These are phyloP conservation scores for Nematocida sp. DNA, from an alignment of 371 early-diverging fungal genomes.

Conservation along the genomic window DNA sequence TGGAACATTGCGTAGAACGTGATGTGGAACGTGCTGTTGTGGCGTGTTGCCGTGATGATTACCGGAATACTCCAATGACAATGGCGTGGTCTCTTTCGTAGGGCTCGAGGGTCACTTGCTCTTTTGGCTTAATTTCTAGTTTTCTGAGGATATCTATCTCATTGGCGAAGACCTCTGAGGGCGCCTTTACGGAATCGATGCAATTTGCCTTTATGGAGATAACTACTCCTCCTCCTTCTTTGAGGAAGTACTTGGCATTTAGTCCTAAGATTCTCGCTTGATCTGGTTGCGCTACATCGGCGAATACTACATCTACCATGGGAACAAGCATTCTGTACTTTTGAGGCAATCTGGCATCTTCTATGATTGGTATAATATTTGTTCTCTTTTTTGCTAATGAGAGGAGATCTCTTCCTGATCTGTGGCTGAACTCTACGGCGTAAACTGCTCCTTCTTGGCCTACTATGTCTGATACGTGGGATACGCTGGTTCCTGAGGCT, in stretches of 20 bases:
- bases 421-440: conserved; percentile 99
- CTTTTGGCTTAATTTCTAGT: conserved; percentile 94
- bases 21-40: too few relatives aligned
- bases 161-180: conserved; percentile 93
- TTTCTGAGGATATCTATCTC: conserved; percentile 96
- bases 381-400: conserved; percentile 99
- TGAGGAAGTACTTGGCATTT: conserved; percentile 96
- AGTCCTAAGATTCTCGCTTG: conserved; percentile 98
- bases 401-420: conserved; percentile 97
- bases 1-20: too few relatives aligned
- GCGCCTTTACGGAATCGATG: conserved; percentile 96
- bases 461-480: conserved; percentile 98
- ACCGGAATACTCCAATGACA: conserved; percentile 76
- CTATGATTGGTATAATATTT: conserved; percentile 98
- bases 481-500: conserved; percentile 94
- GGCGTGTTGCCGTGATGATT: too few relatives aligned
- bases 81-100: conserved; percentile 99
- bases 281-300: conserved; percentile 99
- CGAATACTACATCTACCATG: conserved; percentile 98
- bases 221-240: conserved; percentile 91
- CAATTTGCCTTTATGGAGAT: conserved; percentile 99
- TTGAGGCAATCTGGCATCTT: conserved; percentile 98
- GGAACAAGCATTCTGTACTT: conserved; percentile 99
- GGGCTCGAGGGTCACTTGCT: conserved; percentile 97
- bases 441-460: conserved; percentile 85